Conservation (phyloP, 2,329 filamentous ascomycete genomes). For the Verruconis gallopava region DNA sequence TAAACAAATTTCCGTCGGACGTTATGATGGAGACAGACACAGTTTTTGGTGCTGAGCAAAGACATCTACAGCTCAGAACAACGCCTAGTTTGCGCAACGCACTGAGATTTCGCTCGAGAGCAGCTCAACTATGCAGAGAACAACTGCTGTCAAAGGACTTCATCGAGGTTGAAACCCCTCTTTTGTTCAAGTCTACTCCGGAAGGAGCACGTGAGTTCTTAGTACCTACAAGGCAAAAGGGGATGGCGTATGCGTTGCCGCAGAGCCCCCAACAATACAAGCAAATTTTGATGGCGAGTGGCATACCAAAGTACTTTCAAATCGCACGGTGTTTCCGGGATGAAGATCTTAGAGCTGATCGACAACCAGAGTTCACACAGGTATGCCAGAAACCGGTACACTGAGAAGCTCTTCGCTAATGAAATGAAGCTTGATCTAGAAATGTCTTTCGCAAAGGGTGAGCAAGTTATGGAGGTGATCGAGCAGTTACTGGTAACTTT, state of each 20-base stretch:
- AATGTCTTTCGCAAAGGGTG: conserved; percentile 68
- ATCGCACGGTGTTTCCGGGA: conserved; percentile 93
- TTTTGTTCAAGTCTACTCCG: conserved; percentile 94
- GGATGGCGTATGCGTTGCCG: conserved; percentile 76
- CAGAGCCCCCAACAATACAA: conserved; percentile 99
- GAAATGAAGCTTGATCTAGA: conserved; percentile 66
- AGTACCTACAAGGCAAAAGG: conserved; percentile 67
- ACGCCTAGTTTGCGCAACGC: conserved; percentile 53
- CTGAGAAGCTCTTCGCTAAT: conserved; percentile 3
- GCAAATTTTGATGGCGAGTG: conserved; percentile 90
- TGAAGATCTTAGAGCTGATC: conserved; percentile 80
- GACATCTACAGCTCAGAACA: conserved; percentile 77
- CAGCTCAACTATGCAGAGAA: conserved; percentile 39
- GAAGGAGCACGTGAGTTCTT: conserved; percentile 92
- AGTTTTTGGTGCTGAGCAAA: conserved; percentile 58
- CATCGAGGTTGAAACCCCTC: conserved; percentile 75
- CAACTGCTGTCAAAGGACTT: conserved; percentile 46
- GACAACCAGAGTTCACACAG: conserved; percentile 95
- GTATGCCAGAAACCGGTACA: conserved; percentile 28
- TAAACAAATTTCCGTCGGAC: conserved; percentile 63
- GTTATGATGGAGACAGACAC: conserved; percentile 65
- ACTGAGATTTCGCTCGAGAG: conserved; percentile 54
- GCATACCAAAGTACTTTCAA: conserved; percentile 73
- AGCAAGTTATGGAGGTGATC: conserved; percentile 52
- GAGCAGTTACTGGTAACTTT: conserved; percentile 42